Conservation (phyloP, 148 eudicot species). For the Vaccinium myrtillus region DNA sequence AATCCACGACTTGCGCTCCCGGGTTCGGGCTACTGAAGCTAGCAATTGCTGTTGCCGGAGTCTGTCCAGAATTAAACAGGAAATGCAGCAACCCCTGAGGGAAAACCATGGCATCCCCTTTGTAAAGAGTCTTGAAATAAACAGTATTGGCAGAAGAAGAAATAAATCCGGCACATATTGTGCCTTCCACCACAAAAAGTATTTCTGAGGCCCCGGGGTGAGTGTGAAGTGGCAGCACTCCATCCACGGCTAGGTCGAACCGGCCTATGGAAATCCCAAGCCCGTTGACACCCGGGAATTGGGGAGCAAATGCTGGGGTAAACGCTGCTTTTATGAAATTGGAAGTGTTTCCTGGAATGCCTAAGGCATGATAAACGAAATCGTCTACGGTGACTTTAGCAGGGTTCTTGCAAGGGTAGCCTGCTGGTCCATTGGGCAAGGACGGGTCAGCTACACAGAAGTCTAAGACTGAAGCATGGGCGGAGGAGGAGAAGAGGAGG, state of each 20-base stretch:
- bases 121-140: conserved; percentile 44
- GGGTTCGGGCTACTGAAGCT: conserved; percentile 60
- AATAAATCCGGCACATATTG: conserved; percentile 64
- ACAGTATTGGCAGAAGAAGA: conserved; percentile 47
- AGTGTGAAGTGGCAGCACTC: conserved; percentile 88
- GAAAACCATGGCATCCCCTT: conserved; percentile 70
- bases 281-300: conserved; percentile 72
- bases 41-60: conserved; percentile 44
- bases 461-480: conserved; percentile 47
- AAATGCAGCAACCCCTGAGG: conserved; percentile 84
- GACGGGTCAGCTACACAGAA: conserved; percentile 66
- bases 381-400: conserved; percentile 43
- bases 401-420: conserved; percentile 68
- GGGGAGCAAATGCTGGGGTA: conserved; percentile 63
- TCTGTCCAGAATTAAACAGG: conserved; percentile 54
- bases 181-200: conserved; percentile 49
- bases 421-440: conserved; percentile 46
- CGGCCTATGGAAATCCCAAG: conserved; percentile 70
- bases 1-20: conserved; percentile 72
- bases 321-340: conserved; percentile 73
- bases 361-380: conserved; percentile 47
- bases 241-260: conserved; percentile 62
- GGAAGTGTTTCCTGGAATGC: conserved; percentile 47
- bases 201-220: conserved; percentile 70
- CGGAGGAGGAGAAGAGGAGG: conserved; percentile 25